phyloP scores from a whole-genome alignment of 352 stramenopile species.

The Phytophthora capsici region DNA sequence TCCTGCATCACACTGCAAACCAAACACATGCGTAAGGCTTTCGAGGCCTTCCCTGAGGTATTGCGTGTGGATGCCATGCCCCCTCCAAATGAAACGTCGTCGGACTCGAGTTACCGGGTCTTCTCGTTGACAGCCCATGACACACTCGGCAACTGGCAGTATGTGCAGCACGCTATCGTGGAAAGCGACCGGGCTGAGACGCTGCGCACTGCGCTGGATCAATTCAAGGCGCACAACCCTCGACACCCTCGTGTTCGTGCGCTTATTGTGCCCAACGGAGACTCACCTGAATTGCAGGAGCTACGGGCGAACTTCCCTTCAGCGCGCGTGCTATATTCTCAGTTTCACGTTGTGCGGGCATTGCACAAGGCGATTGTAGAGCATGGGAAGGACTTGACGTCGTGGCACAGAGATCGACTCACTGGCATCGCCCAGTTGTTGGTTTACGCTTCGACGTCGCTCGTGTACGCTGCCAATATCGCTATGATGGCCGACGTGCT shows the following conservation, averaged over 20 bases:
- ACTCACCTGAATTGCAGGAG: conserved; percentile 16
- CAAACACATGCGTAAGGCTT: conserved; percentile 44
- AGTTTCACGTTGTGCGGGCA: conserved; percentile 40
- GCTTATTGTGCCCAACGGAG: conserved; percentile 28
- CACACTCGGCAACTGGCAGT: conserved; percentile 44
- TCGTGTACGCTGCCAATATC: conserved; percentile 34
- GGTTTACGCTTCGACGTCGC: conserved; percentile 39
- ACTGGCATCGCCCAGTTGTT: conserved; percentile 37
- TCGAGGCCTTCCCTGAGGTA: conserved; percentile 43
- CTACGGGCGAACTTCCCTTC: conserved; percentile 29
- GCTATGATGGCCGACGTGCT: conserved; percentile 39
- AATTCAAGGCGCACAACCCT: conserved; percentile 41
- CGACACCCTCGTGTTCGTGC: conserved; percentile 32
- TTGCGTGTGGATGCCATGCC: conserved; percentile 32
- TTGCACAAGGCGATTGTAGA: conserved; percentile 40
- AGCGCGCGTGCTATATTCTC: conserved; percentile 40
- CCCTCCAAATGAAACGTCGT: background rate
- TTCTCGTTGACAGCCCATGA: conserved; percentile 44
- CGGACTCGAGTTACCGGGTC: conserved; percentile 32
- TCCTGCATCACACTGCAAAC: conserved; percentile 48
- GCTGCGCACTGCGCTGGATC: conserved; percentile 30
- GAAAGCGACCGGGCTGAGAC: conserved; percentile 41
- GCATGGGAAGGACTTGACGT: conserved; percentile 33
- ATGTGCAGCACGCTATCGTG: conserved; percentile 46
- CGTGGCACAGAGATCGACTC: conserved; percentile 45